phyloP scores from a whole-genome alignment of 352 stramenopile genomes.

The Phytopythium litorale region DNA sequence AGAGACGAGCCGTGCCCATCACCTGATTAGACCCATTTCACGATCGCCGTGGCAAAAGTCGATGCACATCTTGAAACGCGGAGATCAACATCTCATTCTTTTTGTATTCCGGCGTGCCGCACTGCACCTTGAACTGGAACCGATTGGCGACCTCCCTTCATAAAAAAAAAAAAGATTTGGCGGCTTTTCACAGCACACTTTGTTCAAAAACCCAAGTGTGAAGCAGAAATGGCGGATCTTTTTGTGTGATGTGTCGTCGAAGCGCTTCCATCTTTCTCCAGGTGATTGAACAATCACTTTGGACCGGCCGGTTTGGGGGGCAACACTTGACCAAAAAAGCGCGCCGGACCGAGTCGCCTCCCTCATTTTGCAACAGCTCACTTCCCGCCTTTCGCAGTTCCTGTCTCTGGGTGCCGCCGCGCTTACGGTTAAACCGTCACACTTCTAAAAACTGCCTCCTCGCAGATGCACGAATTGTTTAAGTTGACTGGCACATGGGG shows the following conservation, averaged over 20 bases:
- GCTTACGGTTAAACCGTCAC: neutral
- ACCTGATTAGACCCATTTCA: slow-evolving; percentile 4
- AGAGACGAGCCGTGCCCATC: slow-evolving; percentile 3
- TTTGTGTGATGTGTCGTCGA: no score
- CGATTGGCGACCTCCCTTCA: neutral
- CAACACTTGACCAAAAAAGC: no score
- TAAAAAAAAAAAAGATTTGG: slow-evolving; percentile 2
- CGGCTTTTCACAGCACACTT: neutral
- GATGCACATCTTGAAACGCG: neutral
- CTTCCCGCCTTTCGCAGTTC: neutral
- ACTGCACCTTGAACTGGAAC: neutral
- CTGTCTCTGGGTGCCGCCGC: slow-evolving; percentile 4
- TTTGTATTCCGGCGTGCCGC: neutral
- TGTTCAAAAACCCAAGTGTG: neutral
- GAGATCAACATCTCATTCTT: neutral
- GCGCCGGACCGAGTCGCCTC: neutral
- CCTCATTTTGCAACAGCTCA: neutral
- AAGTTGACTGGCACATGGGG: no score
- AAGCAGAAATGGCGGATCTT: neutral
- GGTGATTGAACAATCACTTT: slow-evolving; percentile 3
- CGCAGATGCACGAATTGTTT: slow-evolving; percentile 6
- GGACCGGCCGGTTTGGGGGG: no score
- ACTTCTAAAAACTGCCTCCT: slow-evolving; percentile 6
- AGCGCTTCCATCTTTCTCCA: no score
- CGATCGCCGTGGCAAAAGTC: neutral